Evolutionary conservation across 1,284 basidiomycete genomes (phyloP).

Genomic region (Ustanciosporium gigantosporum): DNA sequence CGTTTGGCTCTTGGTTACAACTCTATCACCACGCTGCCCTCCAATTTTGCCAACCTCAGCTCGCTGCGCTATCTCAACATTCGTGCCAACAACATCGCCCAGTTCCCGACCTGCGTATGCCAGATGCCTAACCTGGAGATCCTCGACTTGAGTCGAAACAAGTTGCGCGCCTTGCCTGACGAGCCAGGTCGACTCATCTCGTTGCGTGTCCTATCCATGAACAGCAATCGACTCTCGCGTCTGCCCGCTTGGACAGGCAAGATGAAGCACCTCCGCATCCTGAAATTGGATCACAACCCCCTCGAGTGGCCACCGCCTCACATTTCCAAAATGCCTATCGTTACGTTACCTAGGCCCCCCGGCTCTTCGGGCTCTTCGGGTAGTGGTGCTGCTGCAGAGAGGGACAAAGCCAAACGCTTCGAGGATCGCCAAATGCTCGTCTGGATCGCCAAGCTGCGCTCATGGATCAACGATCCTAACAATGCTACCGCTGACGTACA

Average conservation of each 20-base stretch:
- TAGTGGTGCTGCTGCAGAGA: slow-evolving; percentile 57
- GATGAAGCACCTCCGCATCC: slow-evolving; percentile 75
- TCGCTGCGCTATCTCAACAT: slow-evolving; percentile 89
- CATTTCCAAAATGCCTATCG: slow-evolving; percentile 45
- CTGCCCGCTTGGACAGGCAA: slow-evolving; percentile 78
- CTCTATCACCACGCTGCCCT: slow-evolving; percentile 76
- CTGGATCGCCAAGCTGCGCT: slow-evolving; percentile 48
- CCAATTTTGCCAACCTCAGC: slow-evolving; percentile 75
- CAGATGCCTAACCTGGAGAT: slow-evolving; percentile 84
- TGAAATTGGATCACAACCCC: slow-evolving; percentile 83
- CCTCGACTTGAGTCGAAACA: slow-evolving; percentile 90
- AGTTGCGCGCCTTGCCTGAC: slow-evolving; percentile 77
- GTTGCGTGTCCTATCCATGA: slow-evolving; percentile 79
- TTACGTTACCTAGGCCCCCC: slow-evolving; percentile 17
- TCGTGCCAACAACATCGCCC: slow-evolving; percentile 80
- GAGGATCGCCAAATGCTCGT: slow-evolving; percentile 49
- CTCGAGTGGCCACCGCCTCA: slow-evolving; percentile 76
- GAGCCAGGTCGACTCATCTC: slow-evolving; percentile 78
- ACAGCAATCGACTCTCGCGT: slow-evolving; percentile 78
- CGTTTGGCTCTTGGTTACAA: slow-evolving; percentile 86
- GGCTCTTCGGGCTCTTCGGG: slow-evolving; percentile 60
- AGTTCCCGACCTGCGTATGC: slow-evolving; percentile 76
- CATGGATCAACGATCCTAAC: slow-evolving; percentile 40
- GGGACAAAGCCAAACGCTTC: slow-evolving; percentile 28
- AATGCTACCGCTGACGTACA: slow-evolving; percentile 1